phyloP scores from a whole-genome alignment of 2,329 filamentous ascomycete species.

The Thielaviopsis cerberus region DNA sequence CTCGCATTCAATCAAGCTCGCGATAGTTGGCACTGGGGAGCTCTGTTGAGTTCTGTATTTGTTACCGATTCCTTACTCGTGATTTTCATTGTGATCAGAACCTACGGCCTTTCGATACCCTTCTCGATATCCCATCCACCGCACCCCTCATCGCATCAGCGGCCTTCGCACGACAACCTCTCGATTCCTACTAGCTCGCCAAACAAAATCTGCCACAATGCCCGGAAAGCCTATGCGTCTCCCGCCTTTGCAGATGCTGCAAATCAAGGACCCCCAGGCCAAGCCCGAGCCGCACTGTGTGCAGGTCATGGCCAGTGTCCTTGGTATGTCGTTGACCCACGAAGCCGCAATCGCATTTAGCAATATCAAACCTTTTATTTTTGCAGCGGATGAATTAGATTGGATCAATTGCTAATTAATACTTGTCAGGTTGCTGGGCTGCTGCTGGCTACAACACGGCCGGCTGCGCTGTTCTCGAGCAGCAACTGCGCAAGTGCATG shows the following conservation, averaged over 20 bases:
- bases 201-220: slow-evolving; percentile 21
- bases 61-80: background rate
- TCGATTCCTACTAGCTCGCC: background rate
- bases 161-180: background rate
- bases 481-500: slow-evolving; percentile 52
- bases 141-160: background rate
- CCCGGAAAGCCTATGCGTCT: slow-evolving; percentile 35
- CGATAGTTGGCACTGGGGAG: background rate
- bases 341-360: background rate
- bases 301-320: slow-evolving; percentile 36
- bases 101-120: background rate
- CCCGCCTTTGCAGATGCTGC: slow-evolving; percentile 35
- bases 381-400: background rate
- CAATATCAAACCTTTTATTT: background rate
- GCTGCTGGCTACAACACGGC: slow-evolving; percentile 50
- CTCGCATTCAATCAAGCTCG: background rate
- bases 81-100: background rate
- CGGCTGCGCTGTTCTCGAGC: slow-evolving; percentile 41
- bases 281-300: slow-evolving; percentile 34
- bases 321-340: slow-evolving; percentile 22
- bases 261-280: slow-evolving; percentile 34
- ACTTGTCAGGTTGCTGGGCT: slow-evolving; percentile 56
- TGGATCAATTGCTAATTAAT: background rate
- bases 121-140: background rate
- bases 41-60: background rate